Base-by-base conservation (phyloP, 768 basidiomycete genomes). In the Russula vinacea region DNA sequence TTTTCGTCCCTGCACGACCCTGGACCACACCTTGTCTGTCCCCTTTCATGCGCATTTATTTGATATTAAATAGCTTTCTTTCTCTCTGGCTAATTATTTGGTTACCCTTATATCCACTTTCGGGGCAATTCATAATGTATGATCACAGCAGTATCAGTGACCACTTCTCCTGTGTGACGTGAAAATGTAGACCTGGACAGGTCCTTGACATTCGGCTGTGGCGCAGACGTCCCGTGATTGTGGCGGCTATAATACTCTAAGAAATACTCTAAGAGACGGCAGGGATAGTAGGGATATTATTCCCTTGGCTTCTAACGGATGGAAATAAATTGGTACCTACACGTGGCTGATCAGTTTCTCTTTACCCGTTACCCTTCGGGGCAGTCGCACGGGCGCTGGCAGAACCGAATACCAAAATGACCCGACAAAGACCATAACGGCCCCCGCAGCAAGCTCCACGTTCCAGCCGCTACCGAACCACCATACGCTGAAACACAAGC, bases 401-500 rank as follows among this genome's bases (percentile, higher is more conserved):
- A 62, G 54, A 1, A 64, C 52, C 29, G 73, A 68, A 73, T 89
- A 90, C 69, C 86, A 66, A 14, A 87, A 70, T 64, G 86, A 88
- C 24, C 89, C 89, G 5, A 80, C 58, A 67, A 92, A 85, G 3
- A 94, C 92, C 83, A 93, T 84, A 4, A 72, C 74, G 4, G 89
- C 90, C 26, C 92, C 92, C 6, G 80, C 42, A 0, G 78, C 85
- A 26, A 93, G 76, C 64, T 84, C 83, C 0, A 71, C 60, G 63
- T 90, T 90, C 84, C 88, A 86, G 5, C 83, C 84, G 65, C 83
- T 85, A 2, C 86, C 86, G 70, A 92, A 92, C 83, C 84, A 92
- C 88, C 89, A 91, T 9, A 94, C 87, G 69, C 87, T 89, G 64
- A 93, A 83, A 68, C 84, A 87, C 24, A 94, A 79, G 66, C 87